phyloP scores from a whole-genome alignment of 208 protist species.

The Wallacemonas sp. region DNA sequence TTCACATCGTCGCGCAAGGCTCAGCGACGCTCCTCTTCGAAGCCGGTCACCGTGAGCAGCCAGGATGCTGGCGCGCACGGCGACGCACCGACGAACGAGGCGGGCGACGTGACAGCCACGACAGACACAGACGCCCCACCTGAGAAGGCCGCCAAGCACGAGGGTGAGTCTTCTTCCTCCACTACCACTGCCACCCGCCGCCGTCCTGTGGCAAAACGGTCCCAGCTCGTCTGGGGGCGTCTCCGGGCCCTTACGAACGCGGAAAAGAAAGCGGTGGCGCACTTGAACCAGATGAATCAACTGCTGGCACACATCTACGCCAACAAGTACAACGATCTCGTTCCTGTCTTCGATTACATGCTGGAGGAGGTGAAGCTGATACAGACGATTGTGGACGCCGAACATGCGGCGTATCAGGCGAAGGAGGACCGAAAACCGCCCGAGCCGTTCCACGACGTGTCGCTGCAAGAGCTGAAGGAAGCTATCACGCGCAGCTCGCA shows the following conservation, averaged over 20 bases:
- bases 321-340: conserved; percentile 72
- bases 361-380: conserved; percentile 34
- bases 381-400: conserved; percentile 59
- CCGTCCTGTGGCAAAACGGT: neutral
- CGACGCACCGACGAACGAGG: neutral
- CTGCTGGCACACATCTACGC: conserved; percentile 80
- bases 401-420: conserved; percentile 44
- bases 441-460: conserved; percentile 69
- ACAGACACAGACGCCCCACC: neutral
- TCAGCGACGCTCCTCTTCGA: neutral
- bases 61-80: neutral
- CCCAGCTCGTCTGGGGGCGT: conserved; percentile 43
- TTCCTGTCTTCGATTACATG: conserved; percentile 72
- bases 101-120: neutral
- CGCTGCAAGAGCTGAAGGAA: conserved; percentile 34
- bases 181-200: neutral
- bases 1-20: conserved; percentile 12
- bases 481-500: conserved; percentile 39
- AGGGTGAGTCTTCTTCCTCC: neutral
- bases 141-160: too few relatives aligned
- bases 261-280: conserved; percentile 76
- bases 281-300: conserved; percentile 69
- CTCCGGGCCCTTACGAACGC: conserved; percentile 46
- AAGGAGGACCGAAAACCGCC: conserved; percentile 47
- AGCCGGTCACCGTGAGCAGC: too few relatives aligned